These are phyloP conservation scores for Sordariomycetes sp. DNA, from an alignment of 2,329 filamentous ascomycete species.

Conservation along the genomic window DNA sequence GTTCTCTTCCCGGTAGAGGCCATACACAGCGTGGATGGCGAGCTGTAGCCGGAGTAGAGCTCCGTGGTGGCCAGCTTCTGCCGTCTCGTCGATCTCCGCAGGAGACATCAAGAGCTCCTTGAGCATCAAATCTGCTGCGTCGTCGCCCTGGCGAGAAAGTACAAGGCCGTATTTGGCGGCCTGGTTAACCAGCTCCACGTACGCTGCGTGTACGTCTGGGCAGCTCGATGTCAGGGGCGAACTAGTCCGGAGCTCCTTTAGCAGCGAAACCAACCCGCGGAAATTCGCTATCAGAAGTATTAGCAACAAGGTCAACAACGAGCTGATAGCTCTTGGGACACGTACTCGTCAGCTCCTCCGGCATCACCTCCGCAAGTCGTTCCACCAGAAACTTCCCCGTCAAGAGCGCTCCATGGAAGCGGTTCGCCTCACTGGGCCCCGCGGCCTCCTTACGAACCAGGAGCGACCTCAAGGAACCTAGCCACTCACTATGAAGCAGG, in stretches of 20 bases:
- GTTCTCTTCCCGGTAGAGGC: slow-evolving; percentile 10
- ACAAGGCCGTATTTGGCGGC: slow-evolving; percentile 17
- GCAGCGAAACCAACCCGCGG: slow-evolving; percentile 16
- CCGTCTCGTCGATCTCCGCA: not conserved
- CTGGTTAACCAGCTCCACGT: slow-evolving; percentile 34
- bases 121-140: not conserved
- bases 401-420: slow-evolving; percentile 47
- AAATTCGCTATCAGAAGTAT: slow-evolving; percentile 16
- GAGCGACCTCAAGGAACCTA: slow-evolving; percentile 25
- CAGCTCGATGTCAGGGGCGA: not conserved
- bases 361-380: slow-evolving; percentile 35
- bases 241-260: slow-evolving; percentile 9
- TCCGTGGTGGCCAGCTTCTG: slow-evolving; percentile 1
- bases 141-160: not conserved
- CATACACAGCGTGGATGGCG: slow-evolving; percentile 24
- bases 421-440: slow-evolving; percentile 30
- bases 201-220: slow-evolving; percentile 32
- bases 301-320: slow-evolving; percentile 8
- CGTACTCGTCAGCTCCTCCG: slow-evolving; percentile 28
- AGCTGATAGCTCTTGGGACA: not conserved
- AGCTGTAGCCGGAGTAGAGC: slow-evolving; percentile 29
- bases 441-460: slow-evolving; percentile 18
- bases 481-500: slow-evolving; percentile 40
- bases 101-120: not conserved
- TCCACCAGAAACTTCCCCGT: slow-evolving; percentile 46